Percentiles rank a stretch among this genome's conserved stretches.
These are phyloP conservation scores for Scheffersomyces stipitis DNA, from an alignment of 805 yeast genomes.

Conservation along the genomic window DNA sequence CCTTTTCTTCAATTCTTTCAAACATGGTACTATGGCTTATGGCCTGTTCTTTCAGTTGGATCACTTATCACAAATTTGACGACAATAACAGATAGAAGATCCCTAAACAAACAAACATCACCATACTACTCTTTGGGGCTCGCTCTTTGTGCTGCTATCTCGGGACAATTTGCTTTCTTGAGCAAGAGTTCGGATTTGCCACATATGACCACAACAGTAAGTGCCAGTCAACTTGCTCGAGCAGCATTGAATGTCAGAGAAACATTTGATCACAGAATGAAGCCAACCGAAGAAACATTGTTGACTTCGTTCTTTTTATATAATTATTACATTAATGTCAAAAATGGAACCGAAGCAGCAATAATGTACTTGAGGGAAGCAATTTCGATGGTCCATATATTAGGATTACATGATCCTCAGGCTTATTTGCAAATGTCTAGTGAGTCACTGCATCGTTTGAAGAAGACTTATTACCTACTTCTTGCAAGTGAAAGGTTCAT, in stretches of 20 bases:
- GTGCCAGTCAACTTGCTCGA: constrained; percentile 10
- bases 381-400: constrained; percentile 30
- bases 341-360: constrained; percentile 24
- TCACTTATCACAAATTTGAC: constrained; percentile 26
- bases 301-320: constrained; percentile 34
- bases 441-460: constrained; percentile 30
- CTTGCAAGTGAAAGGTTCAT: constrained; percentile 35
- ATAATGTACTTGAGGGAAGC: constrained; percentile 33
- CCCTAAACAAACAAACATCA: constrained; percentile 12
- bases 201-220: constrained; percentile 15
- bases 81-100: too few species aligned
- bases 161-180: constrained; percentile 18
- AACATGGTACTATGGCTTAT: constrained; percentile 41
- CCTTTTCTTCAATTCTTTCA: constrained; percentile 38
- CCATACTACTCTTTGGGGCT: constrained; percentile 27
- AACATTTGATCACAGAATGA: constrained; percentile 22
- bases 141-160: constrained; percentile 34
- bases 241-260: constrained; percentile 25
- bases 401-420: constrained; percentile 28
- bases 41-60: constrained; percentile 38
- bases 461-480: constrained; percentile 32
- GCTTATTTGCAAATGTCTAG: constrained; percentile 21
- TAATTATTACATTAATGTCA: constrained; percentile 28
- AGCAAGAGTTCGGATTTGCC: constrained; percentile 11
- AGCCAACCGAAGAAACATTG: constrained; percentile 24